Conservation (phyloP, 139 green algal species). For the Chlorella sp. region DNA sequence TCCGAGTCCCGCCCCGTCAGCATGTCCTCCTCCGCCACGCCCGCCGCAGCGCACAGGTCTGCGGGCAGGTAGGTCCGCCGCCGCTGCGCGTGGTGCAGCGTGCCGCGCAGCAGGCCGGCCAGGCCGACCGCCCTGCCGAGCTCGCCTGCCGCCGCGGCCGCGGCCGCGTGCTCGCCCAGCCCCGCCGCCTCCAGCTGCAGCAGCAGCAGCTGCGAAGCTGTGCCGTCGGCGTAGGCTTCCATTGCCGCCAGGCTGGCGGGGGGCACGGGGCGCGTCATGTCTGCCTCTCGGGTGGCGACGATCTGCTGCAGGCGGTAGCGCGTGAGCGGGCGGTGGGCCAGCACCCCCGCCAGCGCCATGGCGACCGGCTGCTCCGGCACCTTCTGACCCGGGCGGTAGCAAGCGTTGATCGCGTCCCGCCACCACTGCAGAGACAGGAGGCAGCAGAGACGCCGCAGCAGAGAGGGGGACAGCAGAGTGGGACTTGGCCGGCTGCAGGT, state of each 20-base stretch:
- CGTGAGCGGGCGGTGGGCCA: slow-evolving; percentile 24
- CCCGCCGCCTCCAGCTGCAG: slow-evolving; percentile 60
- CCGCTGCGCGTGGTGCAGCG: slow-evolving; percentile 46
- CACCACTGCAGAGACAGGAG: slow-evolving; percentile 70
- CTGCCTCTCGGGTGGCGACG: slow-evolving; percentile 60
- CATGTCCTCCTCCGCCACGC: slow-evolving; percentile 50
- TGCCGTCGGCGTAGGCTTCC: slow-evolving; percentile 77
- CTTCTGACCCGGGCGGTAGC: too few relatives aligned
- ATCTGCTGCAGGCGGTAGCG: slow-evolving; percentile 76
- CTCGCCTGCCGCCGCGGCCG: slow-evolving; percentile 76
- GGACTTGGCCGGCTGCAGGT: too few relatives aligned
- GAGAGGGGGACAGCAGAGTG: neutral
- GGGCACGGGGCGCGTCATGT: slow-evolving; percentile 54
- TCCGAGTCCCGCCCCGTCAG: slow-evolving; percentile 35
- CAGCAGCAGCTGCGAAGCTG: slow-evolving; percentile 58
- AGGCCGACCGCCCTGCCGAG: slow-evolving; percentile 81
- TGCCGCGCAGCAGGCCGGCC: slow-evolving; percentile 64
- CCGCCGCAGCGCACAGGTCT: slow-evolving; percentile 26
- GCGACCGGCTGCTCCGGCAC: slow-evolving; percentile 57
- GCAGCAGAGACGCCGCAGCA: neutral
- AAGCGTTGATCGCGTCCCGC: slow-evolving; percentile 66
- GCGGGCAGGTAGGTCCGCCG: slow-evolving; percentile 38
- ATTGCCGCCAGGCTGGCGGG: slow-evolving; percentile 60
- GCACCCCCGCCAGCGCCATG: slow-evolving; percentile 51
- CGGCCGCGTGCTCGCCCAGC: slow-evolving; percentile 37